Percentiles rank a stretch among this genome's conserved stretches.
Evolutionary conservation across 2,329 filamentous ascomycete species (phyloP).

Genomic region (Emmonsiellopsis sp.): DNA sequence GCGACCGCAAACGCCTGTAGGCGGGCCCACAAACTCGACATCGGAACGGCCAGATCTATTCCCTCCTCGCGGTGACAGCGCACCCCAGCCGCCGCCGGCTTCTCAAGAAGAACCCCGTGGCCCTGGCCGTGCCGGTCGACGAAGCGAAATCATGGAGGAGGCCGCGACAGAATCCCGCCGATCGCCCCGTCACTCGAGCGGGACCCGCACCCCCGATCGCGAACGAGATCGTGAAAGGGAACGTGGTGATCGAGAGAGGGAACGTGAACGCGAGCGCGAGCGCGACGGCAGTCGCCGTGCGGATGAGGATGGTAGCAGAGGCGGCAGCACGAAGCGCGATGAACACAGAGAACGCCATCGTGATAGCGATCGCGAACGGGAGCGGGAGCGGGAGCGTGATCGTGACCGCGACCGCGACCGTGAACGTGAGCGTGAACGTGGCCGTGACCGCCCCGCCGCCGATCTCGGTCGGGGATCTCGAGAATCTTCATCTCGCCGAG

Average conservation of each 20-base stretch:
- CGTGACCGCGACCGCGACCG: conserved; percentile 5
- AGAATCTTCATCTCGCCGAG: conserved; percentile 7
- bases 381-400: conserved; percentile 16
- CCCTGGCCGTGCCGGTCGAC: conserved; percentile 18
- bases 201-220: conserved; percentile 14
- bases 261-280: conserved; percentile 21
- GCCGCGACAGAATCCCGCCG: conserved; percentile 23
- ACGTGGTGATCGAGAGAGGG: conserved; percentile 12
- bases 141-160: conserved; percentile 29
- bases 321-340: conserved; percentile 25
- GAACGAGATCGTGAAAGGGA: conserved; percentile 18
- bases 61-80: conserved; percentile 17
- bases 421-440: conserved; percentile 13
- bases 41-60: conserved; percentile 27
- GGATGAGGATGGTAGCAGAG: conserved; percentile 20
- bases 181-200: conserved; percentile 20
- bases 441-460: neutral
- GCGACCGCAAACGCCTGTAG: conserved; percentile 24
- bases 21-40: conserved; percentile 5
- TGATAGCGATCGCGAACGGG: conserved; percentile 12
- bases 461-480: conserved; percentile 6
- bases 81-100: conserved; percentile 15
- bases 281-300: conserved; percentile 20
- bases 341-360: conserved; percentile 29
- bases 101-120: conserved; percentile 21